phyloP scores from a whole-genome alignment of 306 rosid species.

The Dryas drummondii region DNA sequence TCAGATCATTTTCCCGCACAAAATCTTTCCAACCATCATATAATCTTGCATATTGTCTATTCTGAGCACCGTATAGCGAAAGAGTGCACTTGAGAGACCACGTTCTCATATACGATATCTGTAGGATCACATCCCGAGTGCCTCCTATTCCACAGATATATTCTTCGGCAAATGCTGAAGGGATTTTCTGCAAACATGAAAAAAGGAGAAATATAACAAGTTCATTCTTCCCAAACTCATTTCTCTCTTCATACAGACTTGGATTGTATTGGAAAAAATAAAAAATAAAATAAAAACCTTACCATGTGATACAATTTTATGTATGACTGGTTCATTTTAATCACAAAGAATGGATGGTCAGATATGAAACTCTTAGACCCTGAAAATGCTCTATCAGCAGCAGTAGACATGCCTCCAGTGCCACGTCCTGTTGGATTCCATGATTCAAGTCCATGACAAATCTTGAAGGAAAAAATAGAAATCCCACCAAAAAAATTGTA shows the following conservation, averaged over 20 bases:
- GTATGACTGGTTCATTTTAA: not conserved
- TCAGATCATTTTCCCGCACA: conserved; percentile 17
- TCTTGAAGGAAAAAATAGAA: too few species aligned
- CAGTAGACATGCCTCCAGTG: too few species aligned
- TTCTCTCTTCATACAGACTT: not conserved
- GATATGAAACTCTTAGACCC: not conserved
- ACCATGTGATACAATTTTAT: not conserved
- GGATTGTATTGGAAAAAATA: not conserved
- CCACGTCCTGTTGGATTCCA: too few species aligned
- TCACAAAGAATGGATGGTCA: not conserved
- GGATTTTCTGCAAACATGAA: not conserved
- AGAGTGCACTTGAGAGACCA: conserved; percentile 23
- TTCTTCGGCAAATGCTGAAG: not conserved
- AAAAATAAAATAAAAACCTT: not conserved
- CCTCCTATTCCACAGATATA: not conserved
- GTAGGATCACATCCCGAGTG: not conserved
- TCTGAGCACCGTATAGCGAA: not conserved
- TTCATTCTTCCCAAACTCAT: not conserved
- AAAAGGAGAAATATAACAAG: too few species aligned
- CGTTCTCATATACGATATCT: not conserved
- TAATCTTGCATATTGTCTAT: not conserved
- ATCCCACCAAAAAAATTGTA: too few species aligned
- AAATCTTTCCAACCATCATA: conserved; percentile 33
- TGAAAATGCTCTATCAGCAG: not conserved
- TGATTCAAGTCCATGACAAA: too few species aligned